Evolutionary conservation across 1,284 basidiomycete species (phyloP), one percentile per base, ranked within the genome.

Genomic region (Ceratobasidium sp.): DNA sequence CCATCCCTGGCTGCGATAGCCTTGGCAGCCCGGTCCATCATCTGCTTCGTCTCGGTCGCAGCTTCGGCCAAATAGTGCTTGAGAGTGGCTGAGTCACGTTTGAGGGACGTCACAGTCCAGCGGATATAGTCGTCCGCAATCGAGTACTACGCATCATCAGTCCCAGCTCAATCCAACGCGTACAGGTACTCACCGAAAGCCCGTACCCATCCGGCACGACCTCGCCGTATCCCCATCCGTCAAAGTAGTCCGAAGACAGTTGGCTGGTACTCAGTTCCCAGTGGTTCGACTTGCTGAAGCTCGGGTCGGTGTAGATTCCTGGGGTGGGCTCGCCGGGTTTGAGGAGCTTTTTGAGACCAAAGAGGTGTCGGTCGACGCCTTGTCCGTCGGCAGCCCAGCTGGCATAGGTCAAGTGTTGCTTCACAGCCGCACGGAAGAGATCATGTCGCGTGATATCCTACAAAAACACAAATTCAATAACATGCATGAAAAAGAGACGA

Each of bases 201-300:
- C 97, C 96, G 76, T 94, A 99, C 15, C 96, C 97, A 74, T 98
- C 93, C 6, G 89, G 85, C 0, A 95, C 93, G 50, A 96, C 94
- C 85, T 98, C 94, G 12, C 96, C 96, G 77, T 96, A 98, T 34
- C 96, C 96, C 96, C 96, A 98, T 40, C 94, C 94, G 74, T 96
- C 92, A 56, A 99, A 83, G 78, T 86, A 94, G 71, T 86, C 85
- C 62, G 87, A 90, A 64, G 89, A 91, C 72, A 99, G 82, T 78
- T 98, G 92, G 74, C 89, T 92, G 3, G 96, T 99, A 53, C 90
- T 93, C 73, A 99, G 80, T 79, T 95, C 91, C 97, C 96, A 99
- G 77, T 95, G 92, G 65, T 79, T 87, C 45, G 88, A 91, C 77
- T 84, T 83, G 12, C 82, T 78, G 76, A 86, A 97, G 17, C 90